Base-by-base conservation (phyloP, 2,329 filamentous ascomycete genomes). In the Ceratocystiopsis minuta region DNA sequence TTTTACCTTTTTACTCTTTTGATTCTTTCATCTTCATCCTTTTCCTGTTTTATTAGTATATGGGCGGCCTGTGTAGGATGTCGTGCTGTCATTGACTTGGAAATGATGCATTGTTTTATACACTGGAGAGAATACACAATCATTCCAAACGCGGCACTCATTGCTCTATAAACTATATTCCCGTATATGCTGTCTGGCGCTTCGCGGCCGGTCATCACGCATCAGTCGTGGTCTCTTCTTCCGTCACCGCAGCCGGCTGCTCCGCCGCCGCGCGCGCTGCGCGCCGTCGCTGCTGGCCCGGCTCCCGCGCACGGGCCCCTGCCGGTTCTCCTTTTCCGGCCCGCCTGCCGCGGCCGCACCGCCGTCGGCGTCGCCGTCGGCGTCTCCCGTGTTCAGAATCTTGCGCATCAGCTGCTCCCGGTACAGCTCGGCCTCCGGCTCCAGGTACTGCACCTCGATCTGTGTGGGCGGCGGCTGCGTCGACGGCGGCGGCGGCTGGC, bases 371-470 rank as follows among this genome's bases (percentile, higher is more conserved):
- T 33, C 32, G 5, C 4, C 11, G 31, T 32, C 31, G 5, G 10
- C 32, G 32, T 15, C 32, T 15, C 10, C 14, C 33, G 31, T 35
- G 12, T 51, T 55, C 44, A 54, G 43, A 57, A 70, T 66, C 47
- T 60, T 62, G 40, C 53, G 62, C 58, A 68, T 61, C 16, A 70
- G 50, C 46, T 57, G 55, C 28, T 57, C 60, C 50, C 62, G 65
- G 40, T 57, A 57, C 44, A 58, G 55, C 46, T 60, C 55, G 3
- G 67, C 68, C 16, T 68, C 63, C 0, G 67, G 63, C 44, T 72
- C 67, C 5, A 64, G 59, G 43, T 74, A 75, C 44, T 62, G 63
- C 3, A 75, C 56, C 53, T 75, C 70, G 9, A 70, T 73, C 2
- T 63, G 57, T 0, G 63, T 60, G 7, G 64, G 66, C 7, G 15